Conservation (phyloP, 371 early-diverging fungal genomes). For the Basidiobolus meristosporus region DNA sequence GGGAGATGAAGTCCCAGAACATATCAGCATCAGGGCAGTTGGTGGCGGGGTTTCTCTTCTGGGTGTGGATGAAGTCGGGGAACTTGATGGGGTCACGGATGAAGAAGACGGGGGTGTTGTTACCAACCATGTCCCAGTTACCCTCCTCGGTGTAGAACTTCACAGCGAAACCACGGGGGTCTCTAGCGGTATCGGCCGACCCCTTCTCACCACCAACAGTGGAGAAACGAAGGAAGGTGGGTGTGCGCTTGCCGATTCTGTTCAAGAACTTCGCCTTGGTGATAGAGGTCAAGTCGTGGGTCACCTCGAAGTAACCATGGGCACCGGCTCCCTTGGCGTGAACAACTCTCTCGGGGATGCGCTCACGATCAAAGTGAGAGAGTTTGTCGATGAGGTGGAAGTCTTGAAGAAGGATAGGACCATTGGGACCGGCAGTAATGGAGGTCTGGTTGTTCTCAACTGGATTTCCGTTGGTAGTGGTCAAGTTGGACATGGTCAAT, state of each 20-base stretch:
- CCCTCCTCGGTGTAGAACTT: too few relatives aligned
- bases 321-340: slow-evolving; percentile 73
- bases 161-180: slow-evolving; percentile 56
- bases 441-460: slow-evolving; percentile 39
- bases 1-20: slow-evolving; percentile 51
- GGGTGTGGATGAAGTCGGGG: slow-evolving; percentile 70
- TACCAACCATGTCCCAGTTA: slow-evolving; percentile 59
- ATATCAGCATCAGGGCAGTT: slow-evolving; percentile 27
- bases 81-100: slow-evolving; percentile 62
- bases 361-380: slow-evolving; percentile 70
- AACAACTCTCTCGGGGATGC: slow-evolving; percentile 67
- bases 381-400: slow-evolving; percentile 60
- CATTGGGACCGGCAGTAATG: slow-evolving; percentile 26
- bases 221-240: slow-evolving; percentile 60
- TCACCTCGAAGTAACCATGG: slow-evolving; percentile 65
- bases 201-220: slow-evolving; percentile 66
- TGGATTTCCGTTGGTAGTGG: slow-evolving; percentile 30
- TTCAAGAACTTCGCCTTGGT: slow-evolving; percentile 58
- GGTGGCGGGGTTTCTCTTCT: slow-evolving; percentile 66
- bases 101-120: slow-evolving; percentile 47
- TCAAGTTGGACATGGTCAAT: too few relatives aligned
- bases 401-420: slow-evolving; percentile 41
- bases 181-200: slow-evolving; percentile 55
- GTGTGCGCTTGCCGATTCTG: slow-evolving; percentile 52
- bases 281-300: slow-evolving; percentile 43